These are phyloP conservation scores for Trifolium dubium DNA, from an alignment of 306 rosid species.

Conservation along the genomic window DNA sequence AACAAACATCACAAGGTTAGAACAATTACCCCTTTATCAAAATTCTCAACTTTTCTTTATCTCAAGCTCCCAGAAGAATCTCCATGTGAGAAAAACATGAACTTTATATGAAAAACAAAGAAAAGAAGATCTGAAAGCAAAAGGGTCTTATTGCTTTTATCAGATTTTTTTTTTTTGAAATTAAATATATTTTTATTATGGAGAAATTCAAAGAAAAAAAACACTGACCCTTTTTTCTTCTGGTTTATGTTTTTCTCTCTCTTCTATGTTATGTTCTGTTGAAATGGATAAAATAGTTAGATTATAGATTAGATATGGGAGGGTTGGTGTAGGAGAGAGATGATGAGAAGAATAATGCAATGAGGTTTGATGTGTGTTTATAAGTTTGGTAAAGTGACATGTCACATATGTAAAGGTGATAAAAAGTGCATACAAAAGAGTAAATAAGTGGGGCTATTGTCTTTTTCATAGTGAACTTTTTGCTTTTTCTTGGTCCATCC, in stretches of 20 bases:
- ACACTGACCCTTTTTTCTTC: slow-evolving; percentile 21
- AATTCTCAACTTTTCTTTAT: slow-evolving; percentile 40
- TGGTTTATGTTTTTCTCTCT: not conserved
- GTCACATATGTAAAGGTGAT: slow-evolving; percentile 39
- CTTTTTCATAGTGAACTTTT: not conserved
- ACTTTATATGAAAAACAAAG: slow-evolving; percentile 11
- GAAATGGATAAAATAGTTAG: slow-evolving; percentile 53
- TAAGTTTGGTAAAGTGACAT: slow-evolving; percentile 1
- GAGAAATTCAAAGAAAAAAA: slow-evolving; percentile 40
- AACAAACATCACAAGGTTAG: slow-evolving; percentile 8
- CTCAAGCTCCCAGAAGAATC: slow-evolving; percentile 39
- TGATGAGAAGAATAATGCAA: slow-evolving; percentile 34
- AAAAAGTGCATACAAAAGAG: slow-evolving; percentile 54
- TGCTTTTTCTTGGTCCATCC: slow-evolving; percentile 6
- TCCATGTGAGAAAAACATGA: slow-evolving; percentile 37
- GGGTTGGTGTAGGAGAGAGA: slow-evolving; percentile 49
- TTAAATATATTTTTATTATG: not conserved
- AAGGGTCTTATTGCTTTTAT: slow-evolving; percentile 39
- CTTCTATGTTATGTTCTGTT: slow-evolving; percentile 31
- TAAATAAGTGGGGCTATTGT: not conserved
- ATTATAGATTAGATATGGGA: slow-evolving; percentile 53
- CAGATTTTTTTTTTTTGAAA: slow-evolving; percentile 23
- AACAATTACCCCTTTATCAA: slow-evolving; percentile 27
- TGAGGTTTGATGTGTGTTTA: slow-evolving; percentile 10
- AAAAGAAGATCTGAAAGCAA: slow-evolving; percentile 53